Evolutionary conservation across 2,329 filamentous ascomycete genomes (phyloP), one percentile per base, ranked within the genome.

Genomic region (Mycosphaerella sp.): DNA sequence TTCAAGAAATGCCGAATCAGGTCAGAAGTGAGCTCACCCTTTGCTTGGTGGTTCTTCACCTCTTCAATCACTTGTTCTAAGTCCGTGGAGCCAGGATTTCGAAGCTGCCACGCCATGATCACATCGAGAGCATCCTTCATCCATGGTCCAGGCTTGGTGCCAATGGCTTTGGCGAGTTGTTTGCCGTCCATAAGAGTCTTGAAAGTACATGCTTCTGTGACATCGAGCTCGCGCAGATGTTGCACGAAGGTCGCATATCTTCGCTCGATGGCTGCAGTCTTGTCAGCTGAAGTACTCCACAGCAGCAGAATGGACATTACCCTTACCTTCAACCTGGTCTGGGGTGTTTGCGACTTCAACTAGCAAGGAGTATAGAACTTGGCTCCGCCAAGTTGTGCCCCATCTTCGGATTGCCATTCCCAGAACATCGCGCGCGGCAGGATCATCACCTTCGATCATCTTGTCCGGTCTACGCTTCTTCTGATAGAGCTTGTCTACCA

Each of bases 71-170:
- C 75, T 52, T 68, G 67, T 32, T 66, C 64, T 31, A 77, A 72
- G 58, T 91, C 85, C 3, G 78, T 80, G 54, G 74, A 76, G 3
- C 77, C 77, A 0, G 90, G 89, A 66, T 97, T 83, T 38, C 88
- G 80, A 49, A 97, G 78, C 71, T 97, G 93, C 90, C 91, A 97
- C 57, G 84, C 83, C 70, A 95, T 81, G 57, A 89, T 87, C 3
- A 90, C 76, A 32, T 95, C 86, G 45, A 95, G 73, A 3, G 90
- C 90, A 44, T 79, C 78, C 51, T 82, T 82, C 79, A 95, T 86
- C 92, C 92, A 97, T n/a, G 77, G 83, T 1, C 89, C 89, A 0
- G 87, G 85, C 59, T 82, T 83, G 0, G 79, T 81, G 14, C 72
- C 74, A 3, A 97, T 76, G 3, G 80, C 82, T 58, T 83, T 78